Evolutionary conservation across 2,329 filamentous ascomycete genomes (phyloP), one percentile per base, ranked within the genome.

Genomic region (Aschersonia sp.): DNA sequence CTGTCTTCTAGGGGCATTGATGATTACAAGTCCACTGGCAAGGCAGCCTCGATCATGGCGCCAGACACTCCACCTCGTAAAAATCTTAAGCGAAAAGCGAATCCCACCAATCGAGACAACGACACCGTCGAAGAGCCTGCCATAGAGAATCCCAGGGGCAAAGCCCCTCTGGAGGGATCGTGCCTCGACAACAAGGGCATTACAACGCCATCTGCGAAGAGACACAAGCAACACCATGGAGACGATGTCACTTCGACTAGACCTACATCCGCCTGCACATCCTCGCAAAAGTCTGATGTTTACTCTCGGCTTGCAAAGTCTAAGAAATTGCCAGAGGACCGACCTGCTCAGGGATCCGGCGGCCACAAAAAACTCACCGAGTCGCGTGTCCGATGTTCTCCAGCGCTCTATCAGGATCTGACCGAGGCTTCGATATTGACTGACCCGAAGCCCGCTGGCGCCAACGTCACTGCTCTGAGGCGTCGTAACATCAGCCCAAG

Each of bases 241-340:
- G 84, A 91, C 49, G 85, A 92, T 62, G 41, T 69, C 7, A 80
- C 80, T 10, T 69, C 70, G 31, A 71, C 75, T 50, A 52, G 50
- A 31, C 50, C 51, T n/a, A 20, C 9, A 42, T 42, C 40, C n/a
- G 9, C 6, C 9, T 6, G 9, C 40, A 42, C n/a, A n/a, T 42
- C 40, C 6, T 12, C 47, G 49, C 49, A 64, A 45, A 70, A 69
- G 30, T 64, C 72, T 1, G 67, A 73, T 48, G 71, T 75, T 51
- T 65, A 71, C 51, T 69, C 71, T 51, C 80, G 71, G 50, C 68
- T 91, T 31, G 77, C 82, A 63, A 94, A 86, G 5, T 88, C 89
- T 0, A 92, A 85, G 6, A 88, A 87, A 61, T 71, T 86, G 5
- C 43, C 47, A 1, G 47, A 38, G 32, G 29, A 31, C 4, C 87